phyloP scores from a whole-genome alignment of 2,329 filamentous ascomycete species.

The Pseudogymnoascus pannorum region DNA sequence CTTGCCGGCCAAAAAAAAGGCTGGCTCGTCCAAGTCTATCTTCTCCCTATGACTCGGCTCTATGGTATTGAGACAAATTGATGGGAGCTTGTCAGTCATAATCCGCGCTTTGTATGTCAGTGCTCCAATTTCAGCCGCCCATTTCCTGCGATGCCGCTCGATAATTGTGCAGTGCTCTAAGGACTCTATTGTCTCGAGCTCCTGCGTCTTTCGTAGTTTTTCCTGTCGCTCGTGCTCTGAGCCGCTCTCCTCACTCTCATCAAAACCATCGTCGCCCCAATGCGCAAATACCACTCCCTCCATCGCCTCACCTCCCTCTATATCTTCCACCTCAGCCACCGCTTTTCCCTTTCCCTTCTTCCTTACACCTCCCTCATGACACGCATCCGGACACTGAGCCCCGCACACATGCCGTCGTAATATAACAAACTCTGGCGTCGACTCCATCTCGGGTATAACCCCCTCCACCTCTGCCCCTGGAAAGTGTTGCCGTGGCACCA shows the following conservation, averaged over 20 bases:
- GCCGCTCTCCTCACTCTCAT: background rate
- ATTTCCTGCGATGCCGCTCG: background rate
- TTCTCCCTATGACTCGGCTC: background rate
- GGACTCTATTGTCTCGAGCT: background rate
- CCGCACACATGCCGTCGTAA: background rate
- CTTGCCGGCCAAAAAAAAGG: background rate
- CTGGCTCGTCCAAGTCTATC: background rate
- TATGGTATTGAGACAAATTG: background rate
- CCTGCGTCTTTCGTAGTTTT: background rate
- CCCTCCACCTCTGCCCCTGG: background rate
- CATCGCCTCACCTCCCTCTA: background rate
- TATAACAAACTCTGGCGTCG: background rate
- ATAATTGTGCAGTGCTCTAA: background rate
- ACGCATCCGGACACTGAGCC: background rate
- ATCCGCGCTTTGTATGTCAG: background rate
- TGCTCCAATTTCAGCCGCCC: slow-evolving; percentile 1
- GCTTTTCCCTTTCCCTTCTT: background rate
- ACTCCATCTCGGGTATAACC: background rate
- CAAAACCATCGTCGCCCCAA: background rate
- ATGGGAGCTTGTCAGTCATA: background rate
- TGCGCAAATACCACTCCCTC: background rate
- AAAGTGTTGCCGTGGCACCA: background rate
- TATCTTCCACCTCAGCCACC: background rate
- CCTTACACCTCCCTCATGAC: background rate
- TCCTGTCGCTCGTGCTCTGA: background rate